Evolutionary conservation across 2,329 filamentous ascomycete species (phyloP).

Genomic region (Exophiala lecanii-corni): DNA sequence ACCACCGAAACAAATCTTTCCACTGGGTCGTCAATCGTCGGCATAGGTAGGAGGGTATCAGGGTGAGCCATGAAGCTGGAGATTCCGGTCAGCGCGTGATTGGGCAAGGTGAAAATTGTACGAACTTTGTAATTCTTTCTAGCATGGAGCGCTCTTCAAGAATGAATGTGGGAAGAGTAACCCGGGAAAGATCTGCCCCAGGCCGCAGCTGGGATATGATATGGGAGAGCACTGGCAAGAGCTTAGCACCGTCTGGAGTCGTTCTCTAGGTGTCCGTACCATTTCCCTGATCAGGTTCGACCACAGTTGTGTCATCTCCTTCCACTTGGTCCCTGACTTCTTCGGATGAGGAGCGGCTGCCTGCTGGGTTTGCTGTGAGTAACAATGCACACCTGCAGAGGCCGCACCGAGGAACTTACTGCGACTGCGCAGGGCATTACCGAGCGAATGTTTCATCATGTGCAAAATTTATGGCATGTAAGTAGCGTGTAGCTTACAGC

Average conservation of each 20-base stretch:
- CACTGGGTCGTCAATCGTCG: slow-evolving; percentile 80
- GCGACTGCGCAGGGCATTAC: slow-evolving; percentile 23
- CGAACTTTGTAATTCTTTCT: slow-evolving; percentile 95
- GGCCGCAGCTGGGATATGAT: slow-evolving; percentile 96
- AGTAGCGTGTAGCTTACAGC: slow-evolving; percentile 4
- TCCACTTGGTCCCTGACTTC: slow-evolving; percentile 41
- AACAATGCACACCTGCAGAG: background rate
- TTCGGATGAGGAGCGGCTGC: slow-evolving; percentile 54
- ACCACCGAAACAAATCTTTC: slow-evolving; percentile 90
- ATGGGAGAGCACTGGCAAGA: slow-evolving; percentile 75
- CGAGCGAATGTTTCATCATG: slow-evolving; percentile 26
- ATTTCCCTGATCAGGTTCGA: slow-evolving; percentile 92
- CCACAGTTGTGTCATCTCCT: slow-evolving; percentile 72
- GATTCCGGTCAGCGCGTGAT: slow-evolving; percentile 20
- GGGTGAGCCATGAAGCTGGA: slow-evolving; percentile 97
- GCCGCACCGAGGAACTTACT: slow-evolving; percentile 19
- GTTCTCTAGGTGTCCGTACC: slow-evolving; percentile 51
- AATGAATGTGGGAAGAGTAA: slow-evolving; percentile 95
- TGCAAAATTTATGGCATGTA: slow-evolving; percentile 5
- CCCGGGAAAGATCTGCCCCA: slow-evolving; percentile 88
- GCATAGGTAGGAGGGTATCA: slow-evolving; percentile 85
- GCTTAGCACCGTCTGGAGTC: background rate
- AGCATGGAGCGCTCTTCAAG: slow-evolving; percentile 97
- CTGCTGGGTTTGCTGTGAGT: slow-evolving; percentile 28
- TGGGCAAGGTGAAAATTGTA: slow-evolving; percentile 18